phyloP scores from a whole-genome alignment of 345 rosid genomes.

The Brassica juncea region DNA sequence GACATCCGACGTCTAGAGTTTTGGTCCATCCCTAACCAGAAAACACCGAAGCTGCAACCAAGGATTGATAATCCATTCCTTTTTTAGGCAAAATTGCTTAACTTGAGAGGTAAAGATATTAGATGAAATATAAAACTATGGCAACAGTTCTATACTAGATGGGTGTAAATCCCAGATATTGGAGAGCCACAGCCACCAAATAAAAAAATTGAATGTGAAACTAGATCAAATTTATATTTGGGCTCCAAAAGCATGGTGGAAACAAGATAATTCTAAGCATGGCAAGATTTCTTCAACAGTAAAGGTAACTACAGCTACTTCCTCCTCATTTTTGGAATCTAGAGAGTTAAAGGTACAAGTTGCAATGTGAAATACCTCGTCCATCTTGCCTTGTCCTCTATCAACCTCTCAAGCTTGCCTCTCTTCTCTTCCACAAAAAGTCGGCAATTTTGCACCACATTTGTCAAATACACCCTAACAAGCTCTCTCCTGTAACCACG shows the following conservation, averaged over 20 bases:
- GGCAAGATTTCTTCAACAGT: conserved; percentile 3
- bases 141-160: conserved; percentile 32
- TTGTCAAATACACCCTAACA: conserved; percentile 83
- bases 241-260: conserved; percentile 18
- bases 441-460: conserved; percentile 86
- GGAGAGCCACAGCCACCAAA: conserved; percentile 25
- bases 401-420: conserved; percentile 74
- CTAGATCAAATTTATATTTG: neutral
- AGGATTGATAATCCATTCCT: conserved; percentile 11
- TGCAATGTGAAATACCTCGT: conserved; percentile 59
- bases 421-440: conserved; percentile 90
- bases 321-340: conserved; percentile 12
- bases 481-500: conserved; percentile 89
- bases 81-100: conserved; percentile 16
- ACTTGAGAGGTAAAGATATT: conserved; percentile 19
- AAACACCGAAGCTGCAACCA: conserved; percentile 75
- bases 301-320: conserved; percentile 20
- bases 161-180: conserved; percentile 27
- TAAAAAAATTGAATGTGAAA: neutral
- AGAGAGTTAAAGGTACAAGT: conserved; percentile 12
- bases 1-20: conserved; percentile 75
- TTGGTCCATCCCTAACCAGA: conserved; percentile 92
- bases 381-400: conserved; percentile 92
- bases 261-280: conserved; percentile 10
- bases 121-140: conserved; percentile 17